Evolutionary conservation across 164 flowering plant species (phyloP).

Genomic region (Chimonanthus praecox): DNA sequence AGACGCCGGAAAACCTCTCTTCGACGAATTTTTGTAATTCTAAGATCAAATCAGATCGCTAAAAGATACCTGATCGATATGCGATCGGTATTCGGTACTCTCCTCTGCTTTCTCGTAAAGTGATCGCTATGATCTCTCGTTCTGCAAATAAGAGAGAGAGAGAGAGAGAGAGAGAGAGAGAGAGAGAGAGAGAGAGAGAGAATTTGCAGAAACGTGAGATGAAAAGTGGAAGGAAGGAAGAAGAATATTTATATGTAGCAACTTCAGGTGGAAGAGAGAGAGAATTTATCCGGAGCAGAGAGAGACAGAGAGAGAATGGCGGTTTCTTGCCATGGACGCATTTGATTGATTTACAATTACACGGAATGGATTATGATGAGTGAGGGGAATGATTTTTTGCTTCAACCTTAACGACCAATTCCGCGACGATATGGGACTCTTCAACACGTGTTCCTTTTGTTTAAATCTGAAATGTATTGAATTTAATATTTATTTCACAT

Average conservation of each 20-base stretch:
- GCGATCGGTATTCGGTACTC: not conserved
- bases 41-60: not conserved
- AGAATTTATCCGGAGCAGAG: not conserved
- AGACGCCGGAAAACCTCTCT: not conserved
- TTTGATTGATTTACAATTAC: constrained; percentile 1
- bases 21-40: not conserved
- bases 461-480: no score
- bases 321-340: constrained; percentile 38
- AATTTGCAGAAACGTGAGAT: constrained; percentile 25
- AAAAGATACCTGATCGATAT: not conserved
- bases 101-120: not conserved
- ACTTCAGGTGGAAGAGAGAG: constrained; percentile 2
- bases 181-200: constrained; percentile 4
- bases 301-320: not conserved
- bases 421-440: not conserved
- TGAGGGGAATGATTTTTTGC: not conserved
- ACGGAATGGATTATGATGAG: not conserved
- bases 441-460: no score
- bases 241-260: constrained; percentile 1
- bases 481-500: not conserved
- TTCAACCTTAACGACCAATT: not conserved
- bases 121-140: not conserved
- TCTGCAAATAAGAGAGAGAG: constrained; percentile 12
- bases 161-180: no score
- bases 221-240: constrained; percentile 7